Evolutionary conservation across 768 basidiomycete species (phyloP).

Genomic region (Podaxis sp.): DNA sequence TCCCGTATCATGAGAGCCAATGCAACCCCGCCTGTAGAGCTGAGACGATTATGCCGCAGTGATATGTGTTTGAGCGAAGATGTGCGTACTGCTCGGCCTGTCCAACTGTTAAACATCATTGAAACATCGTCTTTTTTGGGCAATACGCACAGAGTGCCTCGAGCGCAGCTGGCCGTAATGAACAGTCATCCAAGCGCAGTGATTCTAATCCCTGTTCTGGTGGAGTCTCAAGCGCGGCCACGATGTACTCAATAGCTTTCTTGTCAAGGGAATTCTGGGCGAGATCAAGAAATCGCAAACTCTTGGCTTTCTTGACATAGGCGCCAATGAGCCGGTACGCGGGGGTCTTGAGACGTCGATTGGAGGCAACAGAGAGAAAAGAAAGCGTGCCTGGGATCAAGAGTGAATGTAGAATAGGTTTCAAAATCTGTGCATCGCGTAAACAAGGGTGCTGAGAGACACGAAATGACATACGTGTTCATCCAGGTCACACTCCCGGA

Average conservation of each 20-base stretch:
- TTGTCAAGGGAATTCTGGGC: conserved; percentile 87
- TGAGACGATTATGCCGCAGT: conserved; percentile 85
- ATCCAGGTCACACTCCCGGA: conserved; percentile 87
- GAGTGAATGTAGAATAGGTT: conserved; percentile 87
- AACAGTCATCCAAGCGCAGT: conserved; percentile 87
- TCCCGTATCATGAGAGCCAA: conserved; percentile 96
- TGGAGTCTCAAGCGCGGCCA: conserved; percentile 58
- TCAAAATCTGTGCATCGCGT: conserved; percentile 56
- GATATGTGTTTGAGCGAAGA: conserved; percentile 89
- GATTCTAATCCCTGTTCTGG: conserved; percentile 67
- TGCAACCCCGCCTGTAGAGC: conserved; percentile 81
- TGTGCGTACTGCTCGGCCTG: conserved; percentile 81
- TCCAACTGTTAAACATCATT: neutral
- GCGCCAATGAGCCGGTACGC: conserved; percentile 82
- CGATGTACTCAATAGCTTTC: conserved; percentile 79
- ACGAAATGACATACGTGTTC: conserved; percentile 56
- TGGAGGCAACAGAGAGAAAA: conserved; percentile 84
- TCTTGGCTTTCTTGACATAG: conserved; percentile 77
- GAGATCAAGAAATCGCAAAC: conserved; percentile 84
- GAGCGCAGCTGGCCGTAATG: conserved; percentile 67
- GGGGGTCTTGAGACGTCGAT: conserved; percentile 71
- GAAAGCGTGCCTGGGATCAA: conserved; percentile 81
- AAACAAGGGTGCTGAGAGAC: neutral
- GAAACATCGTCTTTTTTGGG: neutral
- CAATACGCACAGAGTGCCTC: conserved; percentile 73